phyloP scores from a whole-genome alignment of 2,329 filamentous ascomycete genomes.

The Aspergillus alliaceus region DNA sequence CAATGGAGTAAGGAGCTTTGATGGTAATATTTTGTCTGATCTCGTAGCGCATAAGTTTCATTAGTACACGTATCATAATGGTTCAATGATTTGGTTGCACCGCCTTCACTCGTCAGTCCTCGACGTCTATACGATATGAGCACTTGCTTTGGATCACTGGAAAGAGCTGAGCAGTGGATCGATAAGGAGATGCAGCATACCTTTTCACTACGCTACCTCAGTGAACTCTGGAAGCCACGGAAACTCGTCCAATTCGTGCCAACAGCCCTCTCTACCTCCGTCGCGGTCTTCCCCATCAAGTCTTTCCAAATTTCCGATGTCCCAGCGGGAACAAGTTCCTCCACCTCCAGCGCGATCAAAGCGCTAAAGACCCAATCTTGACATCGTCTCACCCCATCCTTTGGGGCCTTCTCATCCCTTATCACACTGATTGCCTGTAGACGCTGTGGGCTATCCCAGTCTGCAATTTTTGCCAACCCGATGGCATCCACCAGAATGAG shows the following conservation, averaged over 20 bases:
- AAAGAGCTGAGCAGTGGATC: background rate
- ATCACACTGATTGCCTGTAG: constrained; percentile 20
- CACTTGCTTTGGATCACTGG: background rate
- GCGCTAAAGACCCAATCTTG: constrained; percentile 29
- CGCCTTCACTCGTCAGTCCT: background rate
- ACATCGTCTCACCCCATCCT: constrained; percentile 19
- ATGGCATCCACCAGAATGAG: constrained; percentile 23
- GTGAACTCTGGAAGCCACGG: background rate
- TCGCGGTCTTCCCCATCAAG: constrained; percentile 18
- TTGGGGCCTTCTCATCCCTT: constrained; percentile 18
- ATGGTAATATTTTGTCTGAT: background rate
- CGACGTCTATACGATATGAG: background rate
- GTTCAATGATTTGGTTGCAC: background rate
- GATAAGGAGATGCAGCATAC: background rate
- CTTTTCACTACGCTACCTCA: background rate
- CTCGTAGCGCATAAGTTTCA: background rate
- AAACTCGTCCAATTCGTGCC: constrained; percentile 1
- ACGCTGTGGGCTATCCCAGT: constrained; percentile 17
- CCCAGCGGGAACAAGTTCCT: constrained; percentile 24
- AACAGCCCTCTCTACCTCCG: background rate
- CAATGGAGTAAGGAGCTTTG: constrained; percentile 50
- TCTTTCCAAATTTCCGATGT: constrained; percentile 27
- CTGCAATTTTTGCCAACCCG: constrained; percentile 21
- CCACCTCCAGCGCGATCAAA: constrained; percentile 24
- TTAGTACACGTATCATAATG: background rate